Conservation (phyloP, 1,284 basidiomycete genomes). For the Chondrostereum purpureum region DNA sequence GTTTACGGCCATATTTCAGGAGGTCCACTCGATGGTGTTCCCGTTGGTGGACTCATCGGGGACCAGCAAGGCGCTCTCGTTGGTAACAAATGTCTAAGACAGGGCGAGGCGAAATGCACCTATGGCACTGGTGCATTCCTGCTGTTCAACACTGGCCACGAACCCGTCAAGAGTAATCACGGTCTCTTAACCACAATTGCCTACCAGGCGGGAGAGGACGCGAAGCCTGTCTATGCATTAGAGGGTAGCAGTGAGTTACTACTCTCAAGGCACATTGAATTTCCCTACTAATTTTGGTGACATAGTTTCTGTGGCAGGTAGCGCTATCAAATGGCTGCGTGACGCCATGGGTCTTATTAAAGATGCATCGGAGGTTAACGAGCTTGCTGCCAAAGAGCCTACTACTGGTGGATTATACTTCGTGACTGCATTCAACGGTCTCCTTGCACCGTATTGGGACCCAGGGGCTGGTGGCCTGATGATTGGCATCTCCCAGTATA, state of each 20-base stretch:
- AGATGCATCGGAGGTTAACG: conserved; percentile 80
- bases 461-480: conserved; percentile 77
- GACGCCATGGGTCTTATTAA: conserved; percentile 86
- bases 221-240: conserved; percentile 84
- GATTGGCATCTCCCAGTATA: conserved; percentile 87
- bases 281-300: conserved; percentile 3
- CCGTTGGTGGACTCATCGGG: conserved; percentile 88
- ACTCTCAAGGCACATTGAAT: background rate
- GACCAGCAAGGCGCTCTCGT: conserved; percentile 97
- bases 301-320: conserved; percentile 92
- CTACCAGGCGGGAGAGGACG: conserved; percentile 81
- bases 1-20: conserved; percentile 76
- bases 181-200: conserved; percentile 91
- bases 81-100: conserved; percentile 87
- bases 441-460: conserved; percentile 93
- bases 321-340: conserved; percentile 93
- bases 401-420: conserved; percentile 95
- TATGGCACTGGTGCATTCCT: conserved; percentile 97
- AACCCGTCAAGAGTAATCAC: conserved; percentile 80
- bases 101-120: conserved; percentile 90
- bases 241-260: conserved; percentile 80
- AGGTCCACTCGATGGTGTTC: conserved; percentile 71
- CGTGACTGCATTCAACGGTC: conserved; percentile 91
- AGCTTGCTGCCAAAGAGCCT: conserved; percentile 71
- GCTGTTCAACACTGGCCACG: conserved; percentile 87